Base-by-base conservation (phyloP, 331 rosid species). In the Acacia concinna region DNA sequence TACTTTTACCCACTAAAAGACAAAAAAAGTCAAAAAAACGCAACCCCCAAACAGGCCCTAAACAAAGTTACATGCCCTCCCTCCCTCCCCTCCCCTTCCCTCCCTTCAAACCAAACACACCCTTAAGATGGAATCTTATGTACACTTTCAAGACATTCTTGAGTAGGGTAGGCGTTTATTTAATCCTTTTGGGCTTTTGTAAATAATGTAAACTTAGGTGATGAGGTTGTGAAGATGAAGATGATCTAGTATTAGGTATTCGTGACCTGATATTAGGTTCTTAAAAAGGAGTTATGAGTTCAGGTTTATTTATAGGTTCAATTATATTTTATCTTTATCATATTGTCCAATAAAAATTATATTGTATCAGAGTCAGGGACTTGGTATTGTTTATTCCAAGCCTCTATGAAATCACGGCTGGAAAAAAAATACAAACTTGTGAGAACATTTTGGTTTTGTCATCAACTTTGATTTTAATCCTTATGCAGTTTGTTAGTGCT, bases 141-240 rank as follows among this genome's bases (percentile, higher is more conserved):
- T 90, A 89, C 88, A 90, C 87, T 84, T 84, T 87, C 13, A 57
- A 75, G 85, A 82, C 85, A 37, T 87, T 85, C 87, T 75, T 28
- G 72, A 85, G 89, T 83, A 77, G 89, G 71, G 79, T 85, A 83
- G 89, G 85, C 78, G 86, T 20, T 83, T 77, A 38, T 20, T 81
- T 59, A 31, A 74, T 87, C 77, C 67, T 79, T 78, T 38, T 38
- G 41, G 89, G 88, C 86, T 87, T 87, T 69, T 92, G 98, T 94
- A 91, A 85, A 94, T 94, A 89, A 38, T 86, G 91, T 88, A 88
- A 79, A 88, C 85, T 83, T 84, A 86, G 82, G 68, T 81, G 91
- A 88, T 81, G 91, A 88, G 93, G 78, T 64, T 87, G 91, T 88
- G 84, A 84, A 88, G 87, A 74, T 88, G 84, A 84, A 88, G 87